Percentiles rank a stretch among this genome's conserved stretches.
phyloP scores from a whole-genome alignment of 2,329 filamentous ascomycete species.

The Pyrenophora graminea region DNA sequence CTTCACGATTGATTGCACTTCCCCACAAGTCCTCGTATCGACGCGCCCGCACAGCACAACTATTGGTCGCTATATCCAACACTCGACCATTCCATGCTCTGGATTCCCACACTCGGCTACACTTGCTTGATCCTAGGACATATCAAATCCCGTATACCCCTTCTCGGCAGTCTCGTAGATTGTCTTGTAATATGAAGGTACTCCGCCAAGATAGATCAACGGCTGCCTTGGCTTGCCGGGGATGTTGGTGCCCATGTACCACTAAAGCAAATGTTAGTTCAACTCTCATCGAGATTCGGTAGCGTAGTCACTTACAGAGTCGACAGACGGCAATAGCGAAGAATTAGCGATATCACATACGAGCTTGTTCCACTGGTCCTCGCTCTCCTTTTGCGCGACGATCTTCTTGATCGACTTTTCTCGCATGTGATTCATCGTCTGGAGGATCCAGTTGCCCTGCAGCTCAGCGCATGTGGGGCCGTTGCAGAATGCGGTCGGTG shows the following conservation, averaged over 20 bases:
- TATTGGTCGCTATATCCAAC: too few species aligned
- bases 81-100: too few species aligned
- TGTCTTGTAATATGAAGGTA: conserved; percentile 28
- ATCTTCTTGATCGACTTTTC: conserved; percentile 55
- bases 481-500: conserved; percentile 60
- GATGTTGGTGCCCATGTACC: conserved; percentile 62
- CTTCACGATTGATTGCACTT: too few species aligned
- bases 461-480: conserved; percentile 60
- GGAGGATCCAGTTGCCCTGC: conserved; percentile 62
- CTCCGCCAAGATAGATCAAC: conserved; percentile 52
- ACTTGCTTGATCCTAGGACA: background rate
- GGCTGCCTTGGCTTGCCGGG: conserved; percentile 60
- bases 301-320: conserved; percentile 1
- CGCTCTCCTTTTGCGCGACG: conserved; percentile 54
- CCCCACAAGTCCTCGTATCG: too few species aligned
- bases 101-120: too few species aligned
- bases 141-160: conserved; percentile 25
- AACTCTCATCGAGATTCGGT: background rate
- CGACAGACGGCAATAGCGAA: conserved; percentile 56
- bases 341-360: conserved; percentile 54
- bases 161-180: conserved; percentile 20
- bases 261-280: conserved; percentile 29
- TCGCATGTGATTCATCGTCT: conserved; percentile 56
- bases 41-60: too few species aligned
- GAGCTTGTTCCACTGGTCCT: conserved; percentile 55